These are phyloP conservation scores for Linderniella brevidens DNA, from an alignment of 257 asterid species.

Conservation along the genomic window DNA sequence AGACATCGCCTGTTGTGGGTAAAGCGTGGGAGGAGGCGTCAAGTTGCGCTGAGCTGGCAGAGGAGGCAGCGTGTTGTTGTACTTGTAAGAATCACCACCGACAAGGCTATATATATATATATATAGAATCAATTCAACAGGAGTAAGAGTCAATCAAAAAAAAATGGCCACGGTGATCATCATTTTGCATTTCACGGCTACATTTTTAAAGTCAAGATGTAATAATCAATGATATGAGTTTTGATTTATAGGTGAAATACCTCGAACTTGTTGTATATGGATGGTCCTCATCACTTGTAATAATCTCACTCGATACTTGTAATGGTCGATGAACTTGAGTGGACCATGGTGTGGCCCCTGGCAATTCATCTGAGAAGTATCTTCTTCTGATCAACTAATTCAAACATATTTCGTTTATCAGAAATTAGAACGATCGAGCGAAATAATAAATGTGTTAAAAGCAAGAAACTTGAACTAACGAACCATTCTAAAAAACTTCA, in stretches of 20 bases:
- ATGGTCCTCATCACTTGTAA: constrained; percentile 63
- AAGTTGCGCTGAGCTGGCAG: constrained; percentile 83
- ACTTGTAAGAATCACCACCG: constrained; percentile 44
- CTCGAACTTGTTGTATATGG: constrained; percentile 40
- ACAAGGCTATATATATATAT: no score
- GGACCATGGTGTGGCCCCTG: constrained; percentile 65
- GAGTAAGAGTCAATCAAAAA: no score
- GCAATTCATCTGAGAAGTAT: constrained; percentile 87
- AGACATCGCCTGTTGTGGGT: constrained; percentile 81
- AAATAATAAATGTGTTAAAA: no score
- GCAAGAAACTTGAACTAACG: constrained; percentile 14
- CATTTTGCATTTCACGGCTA: background rate
- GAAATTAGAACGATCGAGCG: no score
- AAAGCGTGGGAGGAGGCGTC: constrained; percentile 94
- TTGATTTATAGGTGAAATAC: constrained; percentile 11
- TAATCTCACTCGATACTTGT: constrained; percentile 46
- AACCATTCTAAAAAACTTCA: constrained; percentile 76
- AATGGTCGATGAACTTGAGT: constrained; percentile 27
- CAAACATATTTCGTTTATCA: no score
- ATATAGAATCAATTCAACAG: background rate
- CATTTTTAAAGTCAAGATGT: background rate
- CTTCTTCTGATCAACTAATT: constrained; percentile 84
- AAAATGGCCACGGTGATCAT: no score
- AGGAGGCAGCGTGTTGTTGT: constrained; percentile 73
- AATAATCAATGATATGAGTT: background rate